Base-by-base conservation (phyloP, 2,329 filamentous ascomycete species). In the Polychaeton citri region DNA sequence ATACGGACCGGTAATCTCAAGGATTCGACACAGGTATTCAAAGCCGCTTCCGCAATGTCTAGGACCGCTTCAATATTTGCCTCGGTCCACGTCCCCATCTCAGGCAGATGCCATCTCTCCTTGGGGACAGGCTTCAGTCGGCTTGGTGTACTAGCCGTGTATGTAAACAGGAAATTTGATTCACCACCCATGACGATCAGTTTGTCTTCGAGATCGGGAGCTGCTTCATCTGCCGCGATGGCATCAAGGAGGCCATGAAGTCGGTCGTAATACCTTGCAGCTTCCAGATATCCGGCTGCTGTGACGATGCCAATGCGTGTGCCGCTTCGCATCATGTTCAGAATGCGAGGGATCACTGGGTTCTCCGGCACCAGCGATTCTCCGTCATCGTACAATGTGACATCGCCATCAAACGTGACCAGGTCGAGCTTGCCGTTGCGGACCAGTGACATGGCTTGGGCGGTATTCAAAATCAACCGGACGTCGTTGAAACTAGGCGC, bases 401-500 rank as follows among this genome's bases (percentile, higher is more conserved):
- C 86, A 60, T 98, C 90, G 60, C 90, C 90, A 59, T 98, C 90
- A 55, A 98, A 98, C 0, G 90, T 98, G 36, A 93, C 79, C 3
- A 98, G 71, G 48, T 90, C 77, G 6, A 95, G 69, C 4, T 75
- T 71, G 16, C 81, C 79, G 31, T 68, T 65, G 17, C 74, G 75
- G 12, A 85, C 80, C n/a, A 96, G 74, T 26, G 84, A 85, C 78
- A 95, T 86, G 41, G 88, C 70, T 61, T 98, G 90, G 13, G 90
- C 87, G 26, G 90, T 90, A 62, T 98, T 98, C 47, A 98, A 74
- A 35, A 93, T 81, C 17, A 95, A 69, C 2, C 90, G 78, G 40
- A 98, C 77, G 55, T 98, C 90, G 62, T 98, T 98, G 71, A 98
- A 98, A 2, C 84, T 93, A 0, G 90, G 90, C 1, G 88, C 82